Conservation (phyloP, 441 rosid genomes). For the Erodium moschatum region DNA sequence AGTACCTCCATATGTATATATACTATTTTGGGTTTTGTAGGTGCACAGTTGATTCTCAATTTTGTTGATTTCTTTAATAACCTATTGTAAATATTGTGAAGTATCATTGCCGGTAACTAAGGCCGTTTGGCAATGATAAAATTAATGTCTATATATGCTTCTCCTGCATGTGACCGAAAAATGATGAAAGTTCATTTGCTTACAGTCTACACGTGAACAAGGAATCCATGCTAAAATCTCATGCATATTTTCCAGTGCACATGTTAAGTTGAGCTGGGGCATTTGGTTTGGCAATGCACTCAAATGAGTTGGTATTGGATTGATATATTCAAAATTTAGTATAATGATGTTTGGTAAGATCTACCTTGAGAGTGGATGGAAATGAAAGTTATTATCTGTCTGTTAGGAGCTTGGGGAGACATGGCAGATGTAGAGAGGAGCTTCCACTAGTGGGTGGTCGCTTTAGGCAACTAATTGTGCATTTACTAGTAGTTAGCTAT, state of each 20-base stretch:
- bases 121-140: not conserved
- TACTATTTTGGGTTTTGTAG: not conserved
- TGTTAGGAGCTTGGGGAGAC: too few species aligned
- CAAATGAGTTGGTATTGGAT: not conserved
- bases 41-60: not conserved
- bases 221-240: not conserved
- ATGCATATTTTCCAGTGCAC: not conserved
- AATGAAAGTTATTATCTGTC: not conserved
- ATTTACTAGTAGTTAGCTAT: too few species aligned
- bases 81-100: not conserved
- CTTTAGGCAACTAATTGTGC: too few species aligned
- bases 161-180: not conserved
- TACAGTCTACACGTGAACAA: not conserved
- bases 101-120: not conserved
- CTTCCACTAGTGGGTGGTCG: too few species aligned
- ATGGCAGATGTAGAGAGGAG: too few species aligned
- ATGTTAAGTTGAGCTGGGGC: conserved; percentile 4
- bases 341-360: not conserved
- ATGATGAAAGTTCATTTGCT: not conserved
- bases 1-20: not conserved
- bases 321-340: not conserved
- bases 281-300: not conserved
- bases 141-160: not conserved
- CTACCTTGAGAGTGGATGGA: not conserved
- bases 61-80: conserved; percentile 4